A percentile compares a stretch with the other conserved stretches of the same genome.
These are phyloP conservation scores for Medicago ruthenica DNA, from an alignment of 306 rosid species.

Conservation along the genomic window DNA sequence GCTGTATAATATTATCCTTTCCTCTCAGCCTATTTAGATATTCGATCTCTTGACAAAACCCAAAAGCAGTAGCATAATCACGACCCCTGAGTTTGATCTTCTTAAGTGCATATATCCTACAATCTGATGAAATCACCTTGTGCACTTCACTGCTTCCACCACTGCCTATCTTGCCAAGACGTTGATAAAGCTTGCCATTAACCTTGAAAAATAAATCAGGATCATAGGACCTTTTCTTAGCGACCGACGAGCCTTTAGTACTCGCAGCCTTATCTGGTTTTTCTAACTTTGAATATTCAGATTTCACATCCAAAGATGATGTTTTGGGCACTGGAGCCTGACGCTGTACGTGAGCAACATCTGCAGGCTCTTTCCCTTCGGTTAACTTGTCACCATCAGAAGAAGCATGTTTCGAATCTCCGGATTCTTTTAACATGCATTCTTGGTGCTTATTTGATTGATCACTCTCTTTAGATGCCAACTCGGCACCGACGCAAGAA, in stretches of 20 bases:
- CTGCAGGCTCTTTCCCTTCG: slow-evolving; percentile 50
- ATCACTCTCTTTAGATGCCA: slow-evolving; percentile 49
- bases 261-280: slow-evolving; percentile 69
- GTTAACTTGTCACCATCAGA: slow-evolving; percentile 47
- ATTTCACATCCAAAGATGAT: slow-evolving; percentile 55
- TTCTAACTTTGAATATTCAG: slow-evolving; percentile 61
- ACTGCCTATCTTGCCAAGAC: slow-evolving; percentile 98
- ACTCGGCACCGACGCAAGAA: slow-evolving; percentile 47
- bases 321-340: slow-evolving; percentile 44
- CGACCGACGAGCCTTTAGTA: slow-evolving; percentile 58
- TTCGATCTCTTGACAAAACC: slow-evolving; percentile 98
- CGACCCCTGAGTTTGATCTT: slow-evolving; percentile 94
- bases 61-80: slow-evolving; percentile 92
- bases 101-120: slow-evolving; percentile 88
- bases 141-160: slow-evolving; percentile 99
- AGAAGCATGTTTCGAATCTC: slow-evolving; percentile 45
- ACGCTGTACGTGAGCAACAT: slow-evolving; percentile 49
- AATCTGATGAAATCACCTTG: slow-evolving; percentile 96
- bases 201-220: slow-evolving; percentile 94
- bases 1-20: slow-evolving; percentile 85
- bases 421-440: slow-evolving; percentile 48
- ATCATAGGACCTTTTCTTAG: slow-evolving; percentile 79
- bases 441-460: slow-evolving; percentile 56
- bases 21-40: slow-evolving; percentile 89
- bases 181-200: slow-evolving; percentile 93